Evolutionary conservation across 2,329 filamentous ascomycete genomes (phyloP), one percentile per base, ranked within the genome.

Genomic region (Diaporthe batatas): DNA sequence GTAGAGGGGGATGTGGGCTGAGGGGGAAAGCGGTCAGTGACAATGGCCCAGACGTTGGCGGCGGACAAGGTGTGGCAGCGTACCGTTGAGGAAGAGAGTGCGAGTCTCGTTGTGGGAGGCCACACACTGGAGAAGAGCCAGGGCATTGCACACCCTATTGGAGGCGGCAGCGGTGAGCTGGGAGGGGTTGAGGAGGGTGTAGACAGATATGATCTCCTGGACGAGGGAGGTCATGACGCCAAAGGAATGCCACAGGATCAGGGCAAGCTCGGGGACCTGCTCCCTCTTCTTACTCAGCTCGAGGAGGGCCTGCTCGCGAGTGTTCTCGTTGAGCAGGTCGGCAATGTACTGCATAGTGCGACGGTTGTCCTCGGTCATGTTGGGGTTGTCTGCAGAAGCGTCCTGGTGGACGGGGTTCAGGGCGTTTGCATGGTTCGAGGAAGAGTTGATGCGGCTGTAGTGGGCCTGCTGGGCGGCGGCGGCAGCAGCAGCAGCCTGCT

Each of bases 281-380:
- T 99, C 96, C 72, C 96, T 89, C 89, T 99, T 99, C 88, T 99
- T 99, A 85, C 96, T 98, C 68, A 99, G 88, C 83, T 99, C 96
- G 79, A 99, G 88, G 70, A 99, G 88, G 65, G 96, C 96, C 6
- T 94, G 92, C 85, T 98, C 96, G 75, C 96, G 90, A 36, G 95
- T 95, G 78, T 89, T 91, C 76, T 95, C 93, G 81, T 95, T 96
- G 80, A 98, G 89, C 72, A 98, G 88, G 81, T 98, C 95, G 70
- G 95, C 94, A 76, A 98, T 96, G 87, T 94, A 98, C 75, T 91
- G 91, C 83, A 98, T 91, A n/a, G 97, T 96, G 76, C 95, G 91
- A 77, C 94, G 90, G 83, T 98, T 98, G 81, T 98, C 96, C 81
- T 98, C 96, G 23, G 92, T 94, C 76, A 96, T 89, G 39, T 74